Conservation (phyloP, 768 basidiomycete genomes). For the Pilatotrama ljubarskyi region DNA sequence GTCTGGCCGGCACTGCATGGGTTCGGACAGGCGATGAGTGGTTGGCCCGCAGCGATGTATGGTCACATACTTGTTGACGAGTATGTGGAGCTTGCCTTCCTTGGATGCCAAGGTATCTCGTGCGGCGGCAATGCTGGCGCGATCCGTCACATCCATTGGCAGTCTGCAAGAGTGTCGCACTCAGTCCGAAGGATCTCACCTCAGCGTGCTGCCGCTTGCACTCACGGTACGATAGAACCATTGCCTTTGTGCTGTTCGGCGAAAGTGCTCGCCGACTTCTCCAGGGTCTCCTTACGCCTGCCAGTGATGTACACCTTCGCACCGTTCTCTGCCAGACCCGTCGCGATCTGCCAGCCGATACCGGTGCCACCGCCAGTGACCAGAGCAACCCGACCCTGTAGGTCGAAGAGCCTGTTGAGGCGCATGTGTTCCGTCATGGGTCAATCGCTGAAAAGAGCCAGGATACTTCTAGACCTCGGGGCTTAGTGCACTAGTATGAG, state of each 20-base stretch:
- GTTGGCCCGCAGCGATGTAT: background rate
- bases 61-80: constrained; percentile 73
- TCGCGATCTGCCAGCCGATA: constrained; percentile 66
- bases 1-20: constrained; percentile 66
- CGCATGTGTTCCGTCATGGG: constrained; percentile 16
- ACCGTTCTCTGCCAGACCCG: constrained; percentile 73
- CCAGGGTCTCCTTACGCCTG: constrained; percentile 63
- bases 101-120: constrained; percentile 54
- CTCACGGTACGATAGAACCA: constrained; percentile 63
- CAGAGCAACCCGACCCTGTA: constrained; percentile 56
- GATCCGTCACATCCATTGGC: constrained; percentile 71
- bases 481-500: too few species aligned
- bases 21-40: background rate
- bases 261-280: constrained; percentile 45
- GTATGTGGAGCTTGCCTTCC: constrained; percentile 73
- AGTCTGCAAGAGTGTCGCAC: constrained; percentile 39
- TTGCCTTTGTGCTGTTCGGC: constrained; percentile 44
- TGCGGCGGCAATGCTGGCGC: constrained; percentile 59
- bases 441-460: too few species aligned
- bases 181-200: background rate
- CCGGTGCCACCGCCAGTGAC: constrained; percentile 53
- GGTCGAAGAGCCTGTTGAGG: constrained; percentile 36
- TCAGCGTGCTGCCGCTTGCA: background rate
- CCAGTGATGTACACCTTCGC: constrained; percentile 83
- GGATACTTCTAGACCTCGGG: background rate